Base-by-base conservation (phyloP, 495 filamentous ascomycete species). In the Trichoderma erinaceum region DNA sequence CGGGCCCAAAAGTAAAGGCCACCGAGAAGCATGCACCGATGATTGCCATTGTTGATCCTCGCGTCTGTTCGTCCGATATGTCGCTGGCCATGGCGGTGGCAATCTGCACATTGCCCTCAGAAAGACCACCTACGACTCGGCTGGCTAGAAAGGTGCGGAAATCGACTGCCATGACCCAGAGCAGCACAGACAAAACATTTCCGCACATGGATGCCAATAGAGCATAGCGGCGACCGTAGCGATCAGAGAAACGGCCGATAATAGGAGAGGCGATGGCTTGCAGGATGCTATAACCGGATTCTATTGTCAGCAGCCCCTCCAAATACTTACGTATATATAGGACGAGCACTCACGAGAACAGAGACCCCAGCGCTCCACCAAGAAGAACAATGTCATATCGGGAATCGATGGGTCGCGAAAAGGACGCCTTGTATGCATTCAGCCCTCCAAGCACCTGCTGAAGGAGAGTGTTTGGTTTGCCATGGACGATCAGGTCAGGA, bases 51-150 rank as follows among this genome's bases (percentile, higher is more conserved):
- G 96, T 97, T 18, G 90, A 87, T 1, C 92, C 92, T 29, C 95
- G 85, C 67, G 86, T 89, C 61, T 85, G 83, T 66, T 90, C 87
- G 72, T 95, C 92, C 67, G 90, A 95, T 68, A 99, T 90, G 78
- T 99, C 95, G 10, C 95, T 96, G 13, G 96, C 95, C 73, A 99
- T 99, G 50, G 96, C 96, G 66, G 92, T 93, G 23, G 96, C 96
- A 3, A 99, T 81, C 79, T 99, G 95, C 0, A 99, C 92, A 73
- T 99, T 99, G 32, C 93, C 96, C 75, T 99, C 95, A 65, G 93
- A 97, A 69, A 99, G 79, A 0, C 95, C 95, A 18, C 95, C 95
- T 2, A 99, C 90, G 18, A 99, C 81, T 48, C 95, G 88, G 72
- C 91, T 95, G 7, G 92, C 91, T 4, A 99, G 81, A 73, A 99